These are phyloP conservation scores for Gracilariopsis chorda DNA, from an alignment of 23 red algal genomes.

Conservation along the genomic window DNA sequence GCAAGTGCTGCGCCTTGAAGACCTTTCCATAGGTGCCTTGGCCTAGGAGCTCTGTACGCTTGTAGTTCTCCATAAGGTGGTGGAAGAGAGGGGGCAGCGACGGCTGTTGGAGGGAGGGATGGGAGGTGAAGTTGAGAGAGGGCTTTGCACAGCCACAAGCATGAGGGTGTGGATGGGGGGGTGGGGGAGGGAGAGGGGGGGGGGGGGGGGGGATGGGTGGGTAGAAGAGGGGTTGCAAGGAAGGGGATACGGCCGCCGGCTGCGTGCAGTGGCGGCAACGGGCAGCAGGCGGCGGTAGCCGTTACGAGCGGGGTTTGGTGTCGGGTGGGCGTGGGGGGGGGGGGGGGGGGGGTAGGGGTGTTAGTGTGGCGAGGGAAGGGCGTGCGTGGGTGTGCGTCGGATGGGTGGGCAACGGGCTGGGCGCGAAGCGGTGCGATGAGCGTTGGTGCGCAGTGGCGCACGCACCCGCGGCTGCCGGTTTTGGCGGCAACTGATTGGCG, in stretches of 20 bases:
- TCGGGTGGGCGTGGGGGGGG: neutral
- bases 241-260: neutral
- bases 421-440: neutral
- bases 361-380: neutral
- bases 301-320: neutral
- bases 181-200: neutral
- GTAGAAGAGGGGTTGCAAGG: neutral
- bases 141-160: neutral
- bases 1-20: slow-evolving; percentile 90
- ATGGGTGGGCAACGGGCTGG: neutral
- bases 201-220: neutral
- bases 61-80: slow-evolving; percentile 87
- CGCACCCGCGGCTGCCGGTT: slow-evolving; percentile 15
- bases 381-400: neutral
- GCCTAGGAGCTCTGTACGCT: slow-evolving; percentile 83
- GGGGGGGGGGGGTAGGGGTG: neutral
- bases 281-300: slow-evolving; percentile 37
- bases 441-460: neutral
- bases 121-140: neutral
- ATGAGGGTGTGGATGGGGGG: neutral
- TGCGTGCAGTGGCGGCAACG: slow-evolving; percentile 2
- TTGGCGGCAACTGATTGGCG: neutral
- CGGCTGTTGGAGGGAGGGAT: neutral
- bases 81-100: neutral
- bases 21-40: slow-evolving; percentile 98